These are phyloP conservation scores for Alternaria sp. DNA, from an alignment of 2,329 filamentous ascomycete species.

Conservation along the genomic window DNA sequence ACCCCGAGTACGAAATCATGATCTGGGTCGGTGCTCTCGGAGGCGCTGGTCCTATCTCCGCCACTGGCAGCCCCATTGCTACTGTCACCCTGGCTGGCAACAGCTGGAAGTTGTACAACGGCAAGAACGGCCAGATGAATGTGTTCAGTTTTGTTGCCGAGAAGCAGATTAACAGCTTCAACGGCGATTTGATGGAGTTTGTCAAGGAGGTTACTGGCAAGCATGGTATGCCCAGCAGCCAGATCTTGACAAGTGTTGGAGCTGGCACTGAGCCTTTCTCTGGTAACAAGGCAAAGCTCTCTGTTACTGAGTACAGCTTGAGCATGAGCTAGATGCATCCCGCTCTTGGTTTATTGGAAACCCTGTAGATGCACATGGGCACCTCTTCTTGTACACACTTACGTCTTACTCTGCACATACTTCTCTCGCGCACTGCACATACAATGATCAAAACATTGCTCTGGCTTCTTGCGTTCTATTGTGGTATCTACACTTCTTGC, in stretches of 20 bases:
- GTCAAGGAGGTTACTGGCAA: conserved; percentile 60
- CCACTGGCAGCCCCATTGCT: conserved; percentile 60
- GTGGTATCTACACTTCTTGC: background rate
- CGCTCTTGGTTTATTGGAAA: background rate
- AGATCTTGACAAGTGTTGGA: conserved; percentile 62
- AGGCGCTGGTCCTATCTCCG: conserved; percentile 66
- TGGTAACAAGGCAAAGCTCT: conserved; percentile 56
- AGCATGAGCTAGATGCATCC: conserved; percentile 21
- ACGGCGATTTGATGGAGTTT: conserved; percentile 65
- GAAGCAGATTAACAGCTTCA: conserved; percentile 59
- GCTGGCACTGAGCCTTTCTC: conserved; percentile 65
- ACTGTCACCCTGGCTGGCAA: conserved; percentile 61
- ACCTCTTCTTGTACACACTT: conserved; percentile 3
- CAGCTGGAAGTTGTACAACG: conserved; percentile 66
- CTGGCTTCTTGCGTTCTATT: too few relatives aligned
- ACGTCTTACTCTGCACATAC: background rate
- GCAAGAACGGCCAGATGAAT: conserved; percentile 65
- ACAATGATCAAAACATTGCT: background rate
- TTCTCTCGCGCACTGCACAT: background rate
- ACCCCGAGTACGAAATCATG: conserved; percentile 69
- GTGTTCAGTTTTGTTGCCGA: conserved; percentile 67
- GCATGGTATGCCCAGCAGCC: conserved; percentile 56
- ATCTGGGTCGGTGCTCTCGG: conserved; percentile 67
- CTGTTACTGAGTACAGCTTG: conserved; percentile 50
- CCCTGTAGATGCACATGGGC: background rate